Base-by-base conservation (phyloP, 2,329 filamentous ascomycete genomes). In the Onygenales sp. region DNA sequence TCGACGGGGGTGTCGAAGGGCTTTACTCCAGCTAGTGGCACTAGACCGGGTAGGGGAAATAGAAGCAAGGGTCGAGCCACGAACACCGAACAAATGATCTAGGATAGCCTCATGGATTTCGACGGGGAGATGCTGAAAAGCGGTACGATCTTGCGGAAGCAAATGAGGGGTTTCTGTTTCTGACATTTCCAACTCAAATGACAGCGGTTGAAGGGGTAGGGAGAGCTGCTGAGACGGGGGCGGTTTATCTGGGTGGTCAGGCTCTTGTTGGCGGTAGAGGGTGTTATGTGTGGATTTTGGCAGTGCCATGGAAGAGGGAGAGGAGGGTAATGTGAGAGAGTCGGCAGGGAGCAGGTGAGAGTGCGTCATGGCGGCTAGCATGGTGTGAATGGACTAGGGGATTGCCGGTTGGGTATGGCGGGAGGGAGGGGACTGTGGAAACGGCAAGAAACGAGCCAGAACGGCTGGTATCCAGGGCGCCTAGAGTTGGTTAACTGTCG, bases 71-170 rank as follows among this genome's bases (percentile, higher is more conserved):
- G 83, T 74, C 0, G 85, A 84, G 42, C 83, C 78, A 46, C 83
- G 78, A 55, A 85, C 83, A 3, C 84, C 85, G 61, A 88, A 87
- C 2, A 88, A 70, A 59, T 86, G 79, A 64, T 89, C 85, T 11
- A 89, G 72, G 52, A 89, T 84, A 53, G 79, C 80, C 61, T 87
- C 84, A 63, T 87, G 84, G 10, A 89, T 85, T 65, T 89, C 85
- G 53, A 79, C 76, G 1, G 86, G 85, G 1, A 88, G 71, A 57
- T 80, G 60, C 43, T 65, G 57, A 42, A 71, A 66, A 6, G 14
- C 14, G 2, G 43, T 36, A 21, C 27, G 27, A 27, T 14, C 17
- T 39, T 39, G 36, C 17, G 33, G 11, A 13, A 27, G 9, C 4
- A 14, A 27, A 39, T 14, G 7, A 7, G 10, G 35, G 17, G 9